phyloP scores from a whole-genome alignment of 1,284 basidiomycete genomes.

The Puccinia novopanici region DNA sequence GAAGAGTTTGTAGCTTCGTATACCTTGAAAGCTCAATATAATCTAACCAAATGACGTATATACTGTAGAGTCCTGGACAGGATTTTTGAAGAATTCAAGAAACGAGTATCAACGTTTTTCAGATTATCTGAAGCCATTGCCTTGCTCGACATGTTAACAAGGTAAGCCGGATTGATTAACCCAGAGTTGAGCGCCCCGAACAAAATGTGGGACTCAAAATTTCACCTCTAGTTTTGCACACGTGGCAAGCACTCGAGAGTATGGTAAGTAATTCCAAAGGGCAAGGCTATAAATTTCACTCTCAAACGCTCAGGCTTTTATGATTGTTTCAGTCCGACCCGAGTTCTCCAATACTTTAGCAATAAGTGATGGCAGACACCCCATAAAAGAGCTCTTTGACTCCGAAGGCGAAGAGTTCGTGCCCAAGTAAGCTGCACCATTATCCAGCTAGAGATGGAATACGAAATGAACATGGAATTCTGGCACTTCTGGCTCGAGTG shows the following conservation, averaged over 20 bases:
- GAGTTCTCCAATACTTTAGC: slow-evolving; percentile 82
- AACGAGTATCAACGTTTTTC: slow-evolving; percentile 55
- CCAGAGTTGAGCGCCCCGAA: background rate
- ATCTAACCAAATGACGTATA: slow-evolving; percentile 42
- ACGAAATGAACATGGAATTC: background rate
- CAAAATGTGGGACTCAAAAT: background rate
- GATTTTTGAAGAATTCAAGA: slow-evolving; percentile 54
- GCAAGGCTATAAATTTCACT: background rate
- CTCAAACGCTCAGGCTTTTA: background rate
- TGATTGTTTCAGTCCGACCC: slow-evolving; percentile 68
- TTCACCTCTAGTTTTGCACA: slow-evolving; percentile 67
- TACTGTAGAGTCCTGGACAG: slow-evolving; percentile 54
- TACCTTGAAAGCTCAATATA: background rate
- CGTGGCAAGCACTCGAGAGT: slow-evolving; percentile 68
- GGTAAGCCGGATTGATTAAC: slow-evolving; percentile 56
- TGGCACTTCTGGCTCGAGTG: background rate
- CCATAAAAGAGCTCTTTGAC: slow-evolving; percentile 57
- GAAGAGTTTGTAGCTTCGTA: slow-evolving; percentile 16
- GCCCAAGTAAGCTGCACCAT: slow-evolving; percentile 31
- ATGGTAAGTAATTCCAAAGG: slow-evolving; percentile 55
- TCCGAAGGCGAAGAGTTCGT: slow-evolving; percentile 32
- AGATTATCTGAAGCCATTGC: slow-evolving; percentile 65
- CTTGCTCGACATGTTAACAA: slow-evolving; percentile 78
- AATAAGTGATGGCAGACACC: slow-evolving; percentile 80
- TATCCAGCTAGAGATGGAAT: background rate